Percentiles rank a stretch among this genome's conserved stretches.
These are phyloP conservation scores for Annulohypoxylon moriforme DNA, from an alignment of 495 filamentous ascomycete species.

Conservation along the genomic window DNA sequence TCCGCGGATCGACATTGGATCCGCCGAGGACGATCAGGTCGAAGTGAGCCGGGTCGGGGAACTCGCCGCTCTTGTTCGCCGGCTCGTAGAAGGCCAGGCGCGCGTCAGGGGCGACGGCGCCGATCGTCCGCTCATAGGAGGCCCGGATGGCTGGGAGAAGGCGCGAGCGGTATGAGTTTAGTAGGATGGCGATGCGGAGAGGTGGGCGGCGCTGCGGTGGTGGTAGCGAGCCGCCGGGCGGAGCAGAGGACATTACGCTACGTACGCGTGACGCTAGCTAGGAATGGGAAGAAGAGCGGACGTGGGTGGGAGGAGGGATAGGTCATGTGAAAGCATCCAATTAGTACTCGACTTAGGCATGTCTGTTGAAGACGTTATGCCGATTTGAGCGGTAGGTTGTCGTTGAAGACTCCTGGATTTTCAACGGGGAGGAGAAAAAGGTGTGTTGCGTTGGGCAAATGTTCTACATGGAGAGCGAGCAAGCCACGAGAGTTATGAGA, in stretches of 20 bases:
- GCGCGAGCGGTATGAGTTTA: slow-evolving; percentile 58
- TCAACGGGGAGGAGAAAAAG: background rate
- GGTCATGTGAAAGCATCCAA: slow-evolving; percentile 10
- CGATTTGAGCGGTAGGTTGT: slow-evolving; percentile 13
- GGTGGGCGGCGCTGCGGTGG: slow-evolving; percentile 4
- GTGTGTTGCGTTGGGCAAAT: no score
- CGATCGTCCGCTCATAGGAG: slow-evolving; percentile 56
- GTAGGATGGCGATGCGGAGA: slow-evolving; percentile 57
- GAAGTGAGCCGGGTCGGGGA: slow-evolving; percentile 57
- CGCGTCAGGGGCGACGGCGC: slow-evolving; percentile 45
- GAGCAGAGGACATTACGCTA: slow-evolving; percentile 27
- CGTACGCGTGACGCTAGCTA: slow-evolving; percentile 10
- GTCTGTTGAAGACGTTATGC: slow-evolving; percentile 43
- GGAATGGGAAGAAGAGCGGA: background rate
- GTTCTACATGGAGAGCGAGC: no score
- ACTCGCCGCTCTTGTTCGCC: slow-evolving; percentile 50
- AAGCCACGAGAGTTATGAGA: background rate
- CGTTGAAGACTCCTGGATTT: slow-evolving; percentile 34
- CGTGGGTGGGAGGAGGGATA: slow-evolving; percentile 7
- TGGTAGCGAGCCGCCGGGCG: slow-evolving; percentile 14
- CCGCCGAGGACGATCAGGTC: slow-evolving; percentile 62
- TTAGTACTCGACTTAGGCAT: slow-evolving; percentile 23
- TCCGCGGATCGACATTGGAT: slow-evolving; percentile 59
- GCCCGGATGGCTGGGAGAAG: slow-evolving; percentile 51
- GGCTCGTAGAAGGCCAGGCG: slow-evolving; percentile 56